These are phyloP conservation scores for Leptographium flavum DNA, from an alignment of 2,329 filamentous ascomycete species.

Conservation along the genomic window DNA sequence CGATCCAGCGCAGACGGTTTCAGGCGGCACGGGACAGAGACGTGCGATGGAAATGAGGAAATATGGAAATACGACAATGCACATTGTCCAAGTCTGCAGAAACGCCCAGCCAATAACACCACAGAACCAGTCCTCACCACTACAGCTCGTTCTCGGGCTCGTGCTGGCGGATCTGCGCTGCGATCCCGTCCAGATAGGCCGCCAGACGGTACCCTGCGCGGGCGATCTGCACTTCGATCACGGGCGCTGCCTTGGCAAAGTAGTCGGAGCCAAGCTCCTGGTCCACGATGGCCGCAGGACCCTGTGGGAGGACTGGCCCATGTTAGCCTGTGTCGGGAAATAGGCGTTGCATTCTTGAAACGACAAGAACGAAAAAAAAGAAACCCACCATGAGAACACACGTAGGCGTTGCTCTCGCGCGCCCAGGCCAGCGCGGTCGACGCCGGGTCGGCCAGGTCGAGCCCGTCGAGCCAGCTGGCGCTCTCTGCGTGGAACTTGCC, in stretches of 20 bases:
- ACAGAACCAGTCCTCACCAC: too few species aligned
- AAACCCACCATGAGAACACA: slow-evolving; percentile 44
- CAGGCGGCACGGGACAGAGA: too few species aligned
- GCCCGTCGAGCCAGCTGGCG: slow-evolving; percentile 39
- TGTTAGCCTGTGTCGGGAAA: neutral
- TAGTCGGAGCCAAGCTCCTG: slow-evolving; percentile 47
- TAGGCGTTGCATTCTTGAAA: neutral
- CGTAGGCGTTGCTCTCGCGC: slow-evolving; percentile 43
- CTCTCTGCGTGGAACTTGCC: slow-evolving; percentile 40
- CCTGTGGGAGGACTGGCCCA: slow-evolving; percentile 45
- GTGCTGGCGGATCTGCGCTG: slow-evolving; percentile 15
- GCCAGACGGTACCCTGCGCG: slow-evolving; percentile 56
- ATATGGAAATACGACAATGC: too few species aligned
- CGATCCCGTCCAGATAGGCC: slow-evolving; percentile 51
- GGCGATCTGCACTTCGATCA: slow-evolving; percentile 52
- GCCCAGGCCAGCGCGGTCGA: slow-evolving; percentile 50
- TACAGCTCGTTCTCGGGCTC: neutral
- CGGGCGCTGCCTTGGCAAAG: slow-evolving; percentile 46
- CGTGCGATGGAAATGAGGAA: too few species aligned
- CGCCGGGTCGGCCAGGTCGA: slow-evolving; percentile 38
- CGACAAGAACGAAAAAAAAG: neutral
- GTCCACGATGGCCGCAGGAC: slow-evolving; percentile 39
- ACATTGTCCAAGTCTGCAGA: too few species aligned
- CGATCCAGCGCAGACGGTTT: neutral
- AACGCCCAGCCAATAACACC: too few species aligned